Base-by-base conservation (phyloP, 2,329 filamentous ascomycete species). In the Fusarium buharicum region DNA sequence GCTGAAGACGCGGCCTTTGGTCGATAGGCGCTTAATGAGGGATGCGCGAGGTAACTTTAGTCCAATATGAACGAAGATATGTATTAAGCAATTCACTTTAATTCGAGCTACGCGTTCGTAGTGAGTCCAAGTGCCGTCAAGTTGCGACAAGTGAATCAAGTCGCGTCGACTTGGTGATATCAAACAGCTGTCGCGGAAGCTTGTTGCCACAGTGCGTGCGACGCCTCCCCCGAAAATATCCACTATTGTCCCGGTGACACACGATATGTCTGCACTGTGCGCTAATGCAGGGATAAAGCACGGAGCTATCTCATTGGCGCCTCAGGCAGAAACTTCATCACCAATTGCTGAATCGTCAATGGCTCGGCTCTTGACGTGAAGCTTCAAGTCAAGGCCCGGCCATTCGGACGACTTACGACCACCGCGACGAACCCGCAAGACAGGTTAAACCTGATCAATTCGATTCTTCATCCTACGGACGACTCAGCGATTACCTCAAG, bases 331-430 rank as follows among this genome's bases (percentile, higher is more conserved):
- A 59, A 50, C 16, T 16, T 16, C 38, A 64, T 70, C 67, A 58
- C 66, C 67, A 72, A 71, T 71, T 45, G 48, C 66, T 67, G 51
- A 57, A 62, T 64, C 60, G 68, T 64, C 69, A 71, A 71, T 71
- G 69, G 69, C 55, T 63, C 67, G 53, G 61, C 45, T 59, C 37
- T 54, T 43, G 50, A 58, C 36, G 52, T 64, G 68, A 70, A 70
- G 68, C 69, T 71, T 71, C 68, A 69, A 67, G 67, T 66, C 52
- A 66, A 69, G 59, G 34, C 51, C 62, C 58, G 66, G 59, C 52
- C 57, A 58, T 58, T 70, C 61, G 54, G 58, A 64, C 65, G 33
- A 62, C 55, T 48, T 41, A 62, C 55, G 36, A 59, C 51, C 44
- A 60, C 38, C 49, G 46, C 60, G 47, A 67, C 61, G 51, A 51